Evolutionary conservation across 805 yeast genomes (phyloP), one percentile per base, ranked within the genome.

Genomic region (Pichia insulana): DNA sequence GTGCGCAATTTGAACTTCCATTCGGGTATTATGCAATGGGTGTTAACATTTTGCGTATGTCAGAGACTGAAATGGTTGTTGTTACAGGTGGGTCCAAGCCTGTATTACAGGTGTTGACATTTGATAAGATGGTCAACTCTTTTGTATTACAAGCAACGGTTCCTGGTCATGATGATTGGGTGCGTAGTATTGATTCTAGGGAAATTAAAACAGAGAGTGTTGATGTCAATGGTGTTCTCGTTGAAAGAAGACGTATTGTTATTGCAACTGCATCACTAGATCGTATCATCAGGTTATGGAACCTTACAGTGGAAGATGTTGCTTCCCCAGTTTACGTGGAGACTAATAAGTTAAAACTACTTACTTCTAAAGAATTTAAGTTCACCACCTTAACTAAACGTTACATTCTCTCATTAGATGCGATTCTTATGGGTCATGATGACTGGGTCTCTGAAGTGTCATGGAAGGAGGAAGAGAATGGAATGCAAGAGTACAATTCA

Each of bases 91-190:
- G 94, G 15, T 80, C 94, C 0, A 70, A 70, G 13, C 58, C 71
- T 9, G 55, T 58, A 27, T 54, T 89, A 5, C 76, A 69, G 45
- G 68, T 85, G 4, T 15, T 42, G 7, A n/a, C 37, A 1, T 34
- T 48, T 8, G 30, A 34, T 15, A 9, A 34, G 11, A 77, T 75
- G 51, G 59, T 80, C 0, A 72, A 78, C 46, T 53, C 49, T 10
- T 30, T 62, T 12, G 34, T 39, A 2, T 25, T 43, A 15, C 30
- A 43, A 50, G 11, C 63, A 70, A 64, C 64, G 8, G 62, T 92
- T 28, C 71, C 78, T 22, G 98, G 99, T 4, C 98, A 92, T 59
- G 98, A 92, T 62, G 96, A 89, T 61, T 92, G 99, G 99, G 75
- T 92, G 39, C 83, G 83, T 56, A 71, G 86, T 12, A 62, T 92